These are phyloP conservation scores for Serendipita sp. DNA, from an alignment of 768 basidiomycete genomes.

Conservation along the genomic window DNA sequence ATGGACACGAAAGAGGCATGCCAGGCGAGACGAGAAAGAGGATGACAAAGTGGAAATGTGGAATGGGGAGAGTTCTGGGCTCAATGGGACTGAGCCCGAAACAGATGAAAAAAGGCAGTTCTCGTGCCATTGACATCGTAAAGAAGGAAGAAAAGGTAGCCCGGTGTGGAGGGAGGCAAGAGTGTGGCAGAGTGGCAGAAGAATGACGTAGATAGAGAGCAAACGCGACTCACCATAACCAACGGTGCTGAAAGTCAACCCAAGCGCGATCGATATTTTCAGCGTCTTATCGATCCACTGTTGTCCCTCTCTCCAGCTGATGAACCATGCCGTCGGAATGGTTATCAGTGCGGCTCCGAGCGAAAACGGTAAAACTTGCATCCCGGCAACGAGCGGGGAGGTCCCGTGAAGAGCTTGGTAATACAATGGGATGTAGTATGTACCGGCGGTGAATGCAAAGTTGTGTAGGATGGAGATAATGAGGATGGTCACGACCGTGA, in stretches of 20 bases:
- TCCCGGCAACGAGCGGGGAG: constrained; percentile 54
- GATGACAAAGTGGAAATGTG: no score
- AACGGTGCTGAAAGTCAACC: neutral
- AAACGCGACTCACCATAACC: neutral
- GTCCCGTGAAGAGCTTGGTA: constrained; percentile 61
- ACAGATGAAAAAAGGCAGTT: no score
- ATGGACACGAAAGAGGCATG: no score
- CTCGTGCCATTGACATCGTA: no score
- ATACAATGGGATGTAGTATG: constrained; percentile 71
- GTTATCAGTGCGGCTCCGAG: constrained; percentile 73
- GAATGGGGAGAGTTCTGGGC: no score
- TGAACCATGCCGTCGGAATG: constrained; percentile 74
- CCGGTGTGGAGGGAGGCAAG: neutral
- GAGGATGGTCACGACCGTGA: constrained; percentile 47
- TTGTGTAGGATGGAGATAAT: constrained; percentile 64
- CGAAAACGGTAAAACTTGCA: constrained; percentile 67
- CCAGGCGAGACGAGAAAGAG: no score
- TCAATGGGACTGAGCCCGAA: no score
- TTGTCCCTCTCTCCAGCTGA: constrained; percentile 30
- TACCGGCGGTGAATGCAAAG: constrained; percentile 67
- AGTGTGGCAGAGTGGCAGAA: neutral
- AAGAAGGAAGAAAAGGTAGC: neutral
- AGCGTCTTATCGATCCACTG: neutral
- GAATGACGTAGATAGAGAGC: neutral
- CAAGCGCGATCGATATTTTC: neutral